Evolutionary conservation across 179 eudicot species (phyloP).

Genomic region (Silene coronaria): DNA sequence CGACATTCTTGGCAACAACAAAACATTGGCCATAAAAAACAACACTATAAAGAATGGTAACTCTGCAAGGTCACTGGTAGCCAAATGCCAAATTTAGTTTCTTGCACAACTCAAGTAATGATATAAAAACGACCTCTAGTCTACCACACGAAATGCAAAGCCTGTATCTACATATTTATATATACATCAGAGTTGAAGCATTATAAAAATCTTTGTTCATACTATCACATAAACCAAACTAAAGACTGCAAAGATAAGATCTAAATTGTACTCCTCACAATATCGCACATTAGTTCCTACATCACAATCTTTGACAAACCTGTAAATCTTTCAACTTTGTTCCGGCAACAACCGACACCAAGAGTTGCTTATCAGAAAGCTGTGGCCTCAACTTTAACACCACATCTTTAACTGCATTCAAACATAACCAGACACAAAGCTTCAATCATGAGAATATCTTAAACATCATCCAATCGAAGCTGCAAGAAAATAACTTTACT

Average conservation of each 20-base stretch:
- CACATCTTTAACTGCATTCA: slow-evolving; percentile 61
- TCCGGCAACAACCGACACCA: slow-evolving; percentile 94
- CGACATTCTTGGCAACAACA: no score
- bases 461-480: not conserved
- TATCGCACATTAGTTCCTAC: no score
- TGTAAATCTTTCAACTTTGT: slow-evolving; percentile 76
- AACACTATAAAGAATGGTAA: not conserved
- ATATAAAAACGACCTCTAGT: not conserved
- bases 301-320: slow-evolving; percentile 31
- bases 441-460: not conserved
- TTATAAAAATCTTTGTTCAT: no score
- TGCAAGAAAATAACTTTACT: not conserved
- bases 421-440: not conserved
- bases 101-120: not conserved
- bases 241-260: not conserved
- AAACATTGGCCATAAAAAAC: no score
- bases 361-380: slow-evolving; percentile 70
- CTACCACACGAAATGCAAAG: no score
- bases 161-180: no score
- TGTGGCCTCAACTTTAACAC: slow-evolving; percentile 55
- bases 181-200: no score
- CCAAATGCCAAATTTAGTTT: not conserved
- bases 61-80: not conserved
- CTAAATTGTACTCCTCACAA: not conserved
- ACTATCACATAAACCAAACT: no score